Percentiles rank a stretch among this genome's conserved stretches.
phyloP scores from a whole-genome alignment of 2,329 filamentous ascomycete species.

The Incumbomyces lentus region DNA sequence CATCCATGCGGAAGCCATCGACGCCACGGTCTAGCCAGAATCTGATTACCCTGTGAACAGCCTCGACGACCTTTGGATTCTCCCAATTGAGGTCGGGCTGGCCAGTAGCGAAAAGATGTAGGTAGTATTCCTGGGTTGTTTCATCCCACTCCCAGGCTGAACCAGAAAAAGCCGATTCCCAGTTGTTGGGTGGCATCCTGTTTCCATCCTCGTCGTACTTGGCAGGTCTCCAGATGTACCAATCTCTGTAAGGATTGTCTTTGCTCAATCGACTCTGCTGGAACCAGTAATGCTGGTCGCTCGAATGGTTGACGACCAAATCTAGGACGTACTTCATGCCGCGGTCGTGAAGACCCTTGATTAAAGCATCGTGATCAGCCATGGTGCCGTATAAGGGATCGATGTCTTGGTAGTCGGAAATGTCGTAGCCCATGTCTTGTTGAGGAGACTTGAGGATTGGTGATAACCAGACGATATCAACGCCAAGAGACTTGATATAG shows the following conservation, averaged over 20 bases:
- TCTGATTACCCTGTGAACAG: slow-evolving; percentile 57
- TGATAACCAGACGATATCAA: slow-evolving; percentile 58
- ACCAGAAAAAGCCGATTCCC: slow-evolving; percentile 36
- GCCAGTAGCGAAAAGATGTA: slow-evolving; percentile 59
- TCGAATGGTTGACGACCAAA: slow-evolving; percentile 65
- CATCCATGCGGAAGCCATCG: slow-evolving; percentile 58
- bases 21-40: slow-evolving; percentile 66
- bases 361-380: slow-evolving; percentile 49
- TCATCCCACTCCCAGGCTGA: slow-evolving; percentile 52
- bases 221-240: slow-evolving; percentile 47
- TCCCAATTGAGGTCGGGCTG: slow-evolving; percentile 76
- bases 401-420: slow-evolving; percentile 54
- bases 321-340: slow-evolving; percentile 61
- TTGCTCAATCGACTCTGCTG: slow-evolving; percentile 49
- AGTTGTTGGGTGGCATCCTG: slow-evolving; percentile 60
- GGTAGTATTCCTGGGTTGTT: slow-evolving; percentile 57
- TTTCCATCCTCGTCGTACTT: slow-evolving; percentile 42
- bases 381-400: slow-evolving; percentile 53
- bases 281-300: slow-evolving; percentile 59
- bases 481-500: slow-evolving; percentile 51
- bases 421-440: slow-evolving; percentile 61
- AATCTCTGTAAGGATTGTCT: slow-evolving; percentile 51
- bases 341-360: slow-evolving; percentile 45
- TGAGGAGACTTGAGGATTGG: slow-evolving; percentile 57
- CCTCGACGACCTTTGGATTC: slow-evolving; percentile 49